These are phyloP conservation scores for Lyophyllum atratum DNA, from an alignment of 768 basidiomycete species.

Conservation along the genomic window DNA sequence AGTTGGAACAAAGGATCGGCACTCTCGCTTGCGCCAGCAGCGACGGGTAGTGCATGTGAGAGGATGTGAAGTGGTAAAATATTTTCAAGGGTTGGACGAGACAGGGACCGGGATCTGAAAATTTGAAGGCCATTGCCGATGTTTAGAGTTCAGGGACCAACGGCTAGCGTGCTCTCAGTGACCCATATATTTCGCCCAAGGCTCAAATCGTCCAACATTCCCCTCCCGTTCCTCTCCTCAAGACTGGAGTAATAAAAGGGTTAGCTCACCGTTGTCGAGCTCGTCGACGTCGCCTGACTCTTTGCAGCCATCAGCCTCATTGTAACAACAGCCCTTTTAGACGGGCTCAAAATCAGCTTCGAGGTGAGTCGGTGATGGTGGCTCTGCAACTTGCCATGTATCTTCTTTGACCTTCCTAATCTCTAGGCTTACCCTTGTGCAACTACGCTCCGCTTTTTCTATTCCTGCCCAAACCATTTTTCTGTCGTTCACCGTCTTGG, in stretches of 20 bases:
- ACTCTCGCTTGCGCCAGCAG: not conserved
- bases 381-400: slow-evolving; percentile 24
- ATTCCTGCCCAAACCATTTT: slow-evolving; percentile 50
- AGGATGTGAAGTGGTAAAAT: slow-evolving; percentile 21
- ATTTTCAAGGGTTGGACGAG: slow-evolving; percentile 31
- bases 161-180: slow-evolving; percentile 39
- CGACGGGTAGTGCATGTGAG: not conserved
- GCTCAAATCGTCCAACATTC: slow-evolving; percentile 31
- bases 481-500: slow-evolving; percentile 57
- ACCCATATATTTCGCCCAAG: slow-evolving; percentile 46
- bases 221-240: slow-evolving; percentile 34
- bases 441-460: slow-evolving; percentile 59
- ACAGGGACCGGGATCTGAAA: slow-evolving; percentile 50
- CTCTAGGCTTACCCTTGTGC: slow-evolving; percentile 65
- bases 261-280: slow-evolving; percentile 27
- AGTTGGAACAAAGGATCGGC: slow-evolving; percentile 1
- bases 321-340: slow-evolving; percentile 85
- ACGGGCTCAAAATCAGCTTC: slow-evolving; percentile 75
- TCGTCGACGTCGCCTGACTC: slow-evolving; percentile 19
- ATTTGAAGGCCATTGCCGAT: slow-evolving; percentile 51
- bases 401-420: slow-evolving; percentile 18
- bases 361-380: slow-evolving; percentile 50
- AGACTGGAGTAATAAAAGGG: slow-evolving; percentile 54
- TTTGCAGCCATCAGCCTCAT: slow-evolving; percentile 51
- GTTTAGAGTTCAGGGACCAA: slow-evolving; percentile 48